phyloP scores from a whole-genome alignment of 139 green algal species.

The Deuterostichococcus epilithicus region DNA sequence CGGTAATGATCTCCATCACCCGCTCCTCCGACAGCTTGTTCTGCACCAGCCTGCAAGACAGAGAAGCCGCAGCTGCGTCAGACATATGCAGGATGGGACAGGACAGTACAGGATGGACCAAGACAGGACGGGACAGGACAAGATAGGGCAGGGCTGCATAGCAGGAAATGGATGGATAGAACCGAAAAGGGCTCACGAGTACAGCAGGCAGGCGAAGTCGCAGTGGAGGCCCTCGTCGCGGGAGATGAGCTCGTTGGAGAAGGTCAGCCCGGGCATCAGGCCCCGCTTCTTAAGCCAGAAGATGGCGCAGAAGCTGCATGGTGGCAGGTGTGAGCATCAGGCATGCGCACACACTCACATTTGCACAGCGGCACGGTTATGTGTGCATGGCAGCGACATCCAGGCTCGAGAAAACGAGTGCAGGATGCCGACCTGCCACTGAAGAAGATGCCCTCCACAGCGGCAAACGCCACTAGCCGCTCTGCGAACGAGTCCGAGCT shows the following conservation, averaged over 20 bases:
- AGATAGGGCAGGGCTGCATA: too few species aligned
- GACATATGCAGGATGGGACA: too few species aligned
- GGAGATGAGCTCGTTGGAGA: conserved; percentile 98
- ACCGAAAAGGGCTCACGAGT: conserved; percentile 45
- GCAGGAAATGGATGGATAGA: not conserved
- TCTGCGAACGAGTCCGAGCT: conserved; percentile 73
- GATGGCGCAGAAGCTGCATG: conserved; percentile 91
- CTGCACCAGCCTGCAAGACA: conserved; percentile 66
- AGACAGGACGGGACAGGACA: too few species aligned
- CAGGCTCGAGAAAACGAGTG: not conserved
- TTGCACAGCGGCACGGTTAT: not conserved
- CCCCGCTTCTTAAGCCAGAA: conserved; percentile 99
- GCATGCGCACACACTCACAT: not conserved
- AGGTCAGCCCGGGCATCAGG: conserved; percentile 96
- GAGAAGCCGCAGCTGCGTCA: too few species aligned
- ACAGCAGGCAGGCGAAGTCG: conserved; percentile 97
- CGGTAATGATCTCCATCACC: conserved; percentile 73
- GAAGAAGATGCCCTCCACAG: conserved; percentile 99
- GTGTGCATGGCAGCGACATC: not conserved
- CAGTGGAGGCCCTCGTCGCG: conserved; percentile 97
- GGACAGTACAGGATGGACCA: too few species aligned
- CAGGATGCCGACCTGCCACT: conserved; percentile 52
- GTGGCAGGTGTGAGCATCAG: not conserved
- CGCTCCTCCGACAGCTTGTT: conserved; percentile 64
- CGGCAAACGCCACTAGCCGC: conserved; percentile 91